Evolutionary conservation across 139 green algal genomes (phyloP).

Genomic region (Tetraselmis chui): DNA sequence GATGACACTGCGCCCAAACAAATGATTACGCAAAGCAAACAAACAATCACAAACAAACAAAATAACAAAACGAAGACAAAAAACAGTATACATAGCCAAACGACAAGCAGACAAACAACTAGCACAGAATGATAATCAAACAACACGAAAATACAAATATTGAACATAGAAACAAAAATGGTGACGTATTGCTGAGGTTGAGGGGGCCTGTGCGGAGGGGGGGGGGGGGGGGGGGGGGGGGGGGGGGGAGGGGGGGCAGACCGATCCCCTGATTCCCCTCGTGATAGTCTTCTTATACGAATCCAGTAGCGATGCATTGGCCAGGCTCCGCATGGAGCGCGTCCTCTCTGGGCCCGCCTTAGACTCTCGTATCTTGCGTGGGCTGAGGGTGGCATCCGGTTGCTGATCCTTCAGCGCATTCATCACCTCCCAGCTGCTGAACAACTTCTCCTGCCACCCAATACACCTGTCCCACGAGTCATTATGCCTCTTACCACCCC

Average conservation of each 20-base stretch:
- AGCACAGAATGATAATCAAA: too few species aligned
- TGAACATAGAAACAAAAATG: too few species aligned
- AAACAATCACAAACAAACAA: too few species aligned
- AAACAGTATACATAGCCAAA: too few species aligned
- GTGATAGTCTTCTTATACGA: not conserved
- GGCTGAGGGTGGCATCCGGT: slow-evolving; percentile 36
- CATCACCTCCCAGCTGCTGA: slow-evolving; percentile 27
- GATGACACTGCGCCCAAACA: too few species aligned
- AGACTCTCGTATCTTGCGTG: slow-evolving; percentile 42
- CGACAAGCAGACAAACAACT: too few species aligned
- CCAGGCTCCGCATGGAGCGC: slow-evolving; percentile 28
- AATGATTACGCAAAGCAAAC: too few species aligned
- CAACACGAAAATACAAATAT: too few species aligned
- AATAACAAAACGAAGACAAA: too few species aligned
- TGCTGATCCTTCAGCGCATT: slow-evolving; percentile 14
- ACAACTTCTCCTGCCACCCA: slow-evolving; percentile 51
- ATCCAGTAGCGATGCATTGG: not conserved
- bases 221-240: not conserved
- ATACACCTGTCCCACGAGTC: slow-evolving; percentile 8
- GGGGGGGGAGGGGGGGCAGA: not conserved
- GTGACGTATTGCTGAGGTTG: too few species aligned
- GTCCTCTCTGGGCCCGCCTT: slow-evolving; percentile 35
- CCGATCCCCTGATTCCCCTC: not conserved
- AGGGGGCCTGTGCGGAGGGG: too few species aligned
- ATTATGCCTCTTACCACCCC: not conserved